Conservation (phyloP, 768 basidiomycete species). For the Gelatoporia subvermispora region DNA sequence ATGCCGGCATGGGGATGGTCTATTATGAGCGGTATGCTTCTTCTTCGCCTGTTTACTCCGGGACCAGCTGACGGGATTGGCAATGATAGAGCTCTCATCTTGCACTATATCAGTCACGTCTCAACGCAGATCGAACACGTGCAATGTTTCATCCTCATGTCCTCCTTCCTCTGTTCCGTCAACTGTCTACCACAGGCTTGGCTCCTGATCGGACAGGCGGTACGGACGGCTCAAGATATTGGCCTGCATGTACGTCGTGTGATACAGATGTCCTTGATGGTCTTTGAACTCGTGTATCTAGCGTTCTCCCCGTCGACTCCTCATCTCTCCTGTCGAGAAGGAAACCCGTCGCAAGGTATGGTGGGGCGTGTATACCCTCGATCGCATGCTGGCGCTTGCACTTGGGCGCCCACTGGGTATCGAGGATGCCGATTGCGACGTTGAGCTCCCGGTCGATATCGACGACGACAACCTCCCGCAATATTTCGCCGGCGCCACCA, state of each 20-base stretch:
- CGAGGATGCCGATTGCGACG: constrained; percentile 88
- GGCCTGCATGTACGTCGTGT: constrained; percentile 75
- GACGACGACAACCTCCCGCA: constrained; percentile 76
- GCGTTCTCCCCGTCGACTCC: constrained; percentile 78
- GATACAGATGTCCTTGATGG: background rate
- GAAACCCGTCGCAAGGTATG: constrained; percentile 88
- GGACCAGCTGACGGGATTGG: background rate
- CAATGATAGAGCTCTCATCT: constrained; percentile 66
- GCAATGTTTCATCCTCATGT: constrained; percentile 84
- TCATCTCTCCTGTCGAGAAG: constrained; percentile 71
- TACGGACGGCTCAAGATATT: constrained; percentile 85
- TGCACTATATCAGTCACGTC: constrained; percentile 89
- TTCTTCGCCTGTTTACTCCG: background rate
- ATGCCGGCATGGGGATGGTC: constrained; percentile 85
- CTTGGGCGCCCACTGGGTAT: constrained; percentile 85
- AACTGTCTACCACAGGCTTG: constrained; percentile 94
- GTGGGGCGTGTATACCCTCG: constrained; percentile 91
- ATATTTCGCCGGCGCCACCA: constrained; percentile 62
- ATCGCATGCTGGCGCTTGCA: constrained; percentile 88
- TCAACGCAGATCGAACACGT: constrained; percentile 84
- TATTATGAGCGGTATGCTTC: constrained; percentile 76
- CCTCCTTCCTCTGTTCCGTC: constrained; percentile 86
- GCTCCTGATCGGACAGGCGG: constrained; percentile 87
- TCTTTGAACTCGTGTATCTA: constrained; percentile 26
- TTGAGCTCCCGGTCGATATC: constrained; percentile 76